These are phyloP conservation scores for Chalaropsis thielavioides DNA, from an alignment of 2,329 filamentous ascomycete genomes.

Conservation along the genomic window DNA sequence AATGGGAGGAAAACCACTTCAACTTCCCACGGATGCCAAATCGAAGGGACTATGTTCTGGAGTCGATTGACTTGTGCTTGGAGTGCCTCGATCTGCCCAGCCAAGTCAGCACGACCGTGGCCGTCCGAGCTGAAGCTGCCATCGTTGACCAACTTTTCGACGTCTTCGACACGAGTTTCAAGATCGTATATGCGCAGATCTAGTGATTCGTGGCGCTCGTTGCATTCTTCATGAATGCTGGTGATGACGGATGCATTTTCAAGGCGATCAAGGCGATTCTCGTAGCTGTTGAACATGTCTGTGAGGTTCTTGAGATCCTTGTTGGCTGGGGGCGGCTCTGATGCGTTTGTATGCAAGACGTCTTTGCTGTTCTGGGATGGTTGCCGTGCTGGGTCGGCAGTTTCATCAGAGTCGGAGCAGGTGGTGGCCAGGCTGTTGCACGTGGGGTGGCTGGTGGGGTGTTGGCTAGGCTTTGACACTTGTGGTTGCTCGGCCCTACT, in stretches of 20 bases:
- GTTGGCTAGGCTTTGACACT: not conserved
- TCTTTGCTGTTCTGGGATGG: not conserved
- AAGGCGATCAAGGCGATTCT: slow-evolving; percentile 50
- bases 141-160: slow-evolving; percentile 32
- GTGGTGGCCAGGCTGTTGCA: slow-evolving; percentile 18
- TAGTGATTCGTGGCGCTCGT: slow-evolving; percentile 50
- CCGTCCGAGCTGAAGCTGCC: slow-evolving; percentile 31
- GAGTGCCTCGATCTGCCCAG: slow-evolving; percentile 36
- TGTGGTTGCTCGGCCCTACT: not conserved
- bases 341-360: not conserved
- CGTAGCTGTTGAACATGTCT: slow-evolving; percentile 44
- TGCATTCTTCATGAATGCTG: slow-evolving; percentile 51
- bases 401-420: slow-evolving; percentile 19
- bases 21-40: slow-evolving; percentile 52
- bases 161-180: slow-evolving; percentile 47
- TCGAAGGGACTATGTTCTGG: slow-evolving; percentile 40
- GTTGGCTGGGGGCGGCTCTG: slow-evolving; percentile 17
- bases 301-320: slow-evolving; percentile 33
- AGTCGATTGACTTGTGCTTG: slow-evolving; percentile 40
- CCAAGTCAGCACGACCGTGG: slow-evolving; percentile 32
- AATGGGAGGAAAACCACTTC: slow-evolving; percentile 67
- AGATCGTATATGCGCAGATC: slow-evolving; percentile 56
- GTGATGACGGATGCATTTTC: slow-evolving; percentile 53
- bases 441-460: not conserved
- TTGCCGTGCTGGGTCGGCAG: not conserved